Conservation (phyloP, 129 eudicot genomes). For the Pittosporum tobira region DNA sequence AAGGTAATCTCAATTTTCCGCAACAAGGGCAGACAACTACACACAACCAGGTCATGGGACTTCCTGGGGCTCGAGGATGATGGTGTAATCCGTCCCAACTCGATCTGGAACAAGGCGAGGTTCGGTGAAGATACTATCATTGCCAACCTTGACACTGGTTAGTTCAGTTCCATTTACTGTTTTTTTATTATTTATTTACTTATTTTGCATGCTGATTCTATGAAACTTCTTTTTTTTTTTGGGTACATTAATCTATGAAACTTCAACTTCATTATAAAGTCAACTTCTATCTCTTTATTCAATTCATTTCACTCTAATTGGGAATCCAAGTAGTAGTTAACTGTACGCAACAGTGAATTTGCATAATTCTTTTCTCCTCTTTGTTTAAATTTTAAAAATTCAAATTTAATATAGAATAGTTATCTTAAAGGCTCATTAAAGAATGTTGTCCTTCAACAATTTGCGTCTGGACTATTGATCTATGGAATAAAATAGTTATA, state of each 20-base stretch:
- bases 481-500: neutral
- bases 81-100: constrained; percentile 36
- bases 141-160: constrained; percentile 93
- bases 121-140: constrained; percentile 80
- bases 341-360: constrained; percentile 5
- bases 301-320: constrained; percentile 15
- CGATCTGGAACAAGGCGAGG: constrained; percentile 82
- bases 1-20: constrained; percentile 67
- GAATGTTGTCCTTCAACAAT: constrained; percentile 20
- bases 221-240: neutral
- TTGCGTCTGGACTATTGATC: constrained; percentile 32
- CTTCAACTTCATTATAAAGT: constrained; percentile 13
- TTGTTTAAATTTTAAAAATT: constrained; percentile 15
- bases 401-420: constrained; percentile 15
- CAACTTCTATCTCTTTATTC: constrained; percentile 12
- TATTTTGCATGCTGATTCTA: no score
- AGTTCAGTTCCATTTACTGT: constrained; percentile 9
- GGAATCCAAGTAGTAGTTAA: constrained; percentile 17
- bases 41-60: constrained; percentile 92
- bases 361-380: constrained; percentile 3
- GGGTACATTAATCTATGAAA: neutral
- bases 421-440: constrained; percentile 4
- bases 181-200: no score
- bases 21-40: constrained; percentile 64
- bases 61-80: constrained; percentile 64